phyloP scores from a whole-genome alignment of 768 basidiomycete genomes.

The Austroboletus eburneus region DNA sequence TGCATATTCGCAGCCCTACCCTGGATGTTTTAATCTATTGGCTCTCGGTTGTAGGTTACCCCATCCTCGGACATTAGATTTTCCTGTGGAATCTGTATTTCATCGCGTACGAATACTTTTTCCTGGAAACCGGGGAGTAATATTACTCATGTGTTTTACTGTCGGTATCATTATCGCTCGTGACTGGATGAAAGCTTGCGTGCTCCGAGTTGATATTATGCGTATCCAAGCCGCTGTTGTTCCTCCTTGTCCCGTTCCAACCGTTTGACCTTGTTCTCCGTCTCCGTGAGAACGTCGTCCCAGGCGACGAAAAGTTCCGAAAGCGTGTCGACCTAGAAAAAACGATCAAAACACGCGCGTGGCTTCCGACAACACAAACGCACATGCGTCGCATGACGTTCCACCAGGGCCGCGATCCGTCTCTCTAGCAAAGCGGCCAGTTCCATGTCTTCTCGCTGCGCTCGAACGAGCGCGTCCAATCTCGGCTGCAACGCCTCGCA shows the following conservation, averaged over 20 bases:
- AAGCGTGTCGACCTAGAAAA: conserved; percentile 63
- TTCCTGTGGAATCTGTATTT: conserved; percentile 10
- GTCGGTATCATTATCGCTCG: conserved; percentile 9
- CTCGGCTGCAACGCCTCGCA: conserved; percentile 66
- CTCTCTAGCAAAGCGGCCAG: conserved; percentile 60
- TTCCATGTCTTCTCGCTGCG: conserved; percentile 55
- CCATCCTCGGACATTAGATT: conserved; percentile 11
- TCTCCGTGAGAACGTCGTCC: conserved; percentile 71
- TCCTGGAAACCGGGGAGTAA: conserved; percentile 13
- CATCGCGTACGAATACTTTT: conserved; percentile 6
- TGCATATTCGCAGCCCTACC: conserved; percentile 4
- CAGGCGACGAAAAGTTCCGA: conserved; percentile 84
- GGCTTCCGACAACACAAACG: conserved; percentile 14
- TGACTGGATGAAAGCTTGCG: no score
- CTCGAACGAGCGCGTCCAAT: conserved; percentile 52
- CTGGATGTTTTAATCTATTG: conserved; percentile 13
- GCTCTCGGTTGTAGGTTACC: conserved; percentile 20
- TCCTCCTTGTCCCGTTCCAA: conserved; percentile 63
- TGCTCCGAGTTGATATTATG: no score
- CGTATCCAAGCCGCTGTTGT: conserved; percentile 58
- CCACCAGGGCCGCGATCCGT: conserved; percentile 60
- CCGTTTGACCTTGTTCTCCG: conserved; percentile 53
- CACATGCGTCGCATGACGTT: conserved; percentile 69
- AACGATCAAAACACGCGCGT: neutral
- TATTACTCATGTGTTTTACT: conserved; percentile 19